Evolutionary conservation across 192 early-diverging fungal species (phyloP).

Genomic region (Coemansia sp.): DNA sequence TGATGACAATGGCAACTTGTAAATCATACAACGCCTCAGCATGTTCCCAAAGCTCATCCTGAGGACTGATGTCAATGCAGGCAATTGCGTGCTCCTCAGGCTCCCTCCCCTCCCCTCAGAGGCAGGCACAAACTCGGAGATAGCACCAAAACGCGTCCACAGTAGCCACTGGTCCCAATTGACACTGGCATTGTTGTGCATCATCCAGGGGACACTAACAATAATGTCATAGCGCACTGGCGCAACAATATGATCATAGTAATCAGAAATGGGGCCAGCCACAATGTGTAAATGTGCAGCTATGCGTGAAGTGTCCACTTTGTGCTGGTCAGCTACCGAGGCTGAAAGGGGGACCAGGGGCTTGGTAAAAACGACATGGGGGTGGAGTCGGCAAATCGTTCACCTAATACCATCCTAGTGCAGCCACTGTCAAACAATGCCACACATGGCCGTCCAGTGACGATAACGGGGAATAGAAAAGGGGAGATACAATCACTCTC

Average conservation of each 20-base stretch:
- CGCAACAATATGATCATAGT: background rate
- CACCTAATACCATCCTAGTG: background rate
- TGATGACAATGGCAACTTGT: background rate
- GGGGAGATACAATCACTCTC: background rate
- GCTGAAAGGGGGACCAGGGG: background rate
- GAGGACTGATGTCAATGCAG: background rate
- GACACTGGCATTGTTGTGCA: background rate
- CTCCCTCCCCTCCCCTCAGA: too few relatives aligned
- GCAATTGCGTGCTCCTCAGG: too few relatives aligned
- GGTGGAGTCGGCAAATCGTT: background rate
- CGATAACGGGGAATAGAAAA: background rate
- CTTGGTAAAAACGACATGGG: background rate
- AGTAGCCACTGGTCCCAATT: background rate
- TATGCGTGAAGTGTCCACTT: background rate
- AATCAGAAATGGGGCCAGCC: background rate
- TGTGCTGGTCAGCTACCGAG: background rate
- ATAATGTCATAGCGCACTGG: conserved; percentile 1
- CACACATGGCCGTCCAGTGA: background rate
- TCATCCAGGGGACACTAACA: background rate
- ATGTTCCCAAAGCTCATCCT: background rate
- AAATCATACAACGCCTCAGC: background rate
- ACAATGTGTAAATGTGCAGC: background rate
- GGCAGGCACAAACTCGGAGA: background rate
- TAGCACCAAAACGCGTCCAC: background rate
- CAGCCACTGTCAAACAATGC: background rate